phyloP scores from a whole-genome alignment of 345 rosid species.

The Conringia planisiliqua region DNA sequence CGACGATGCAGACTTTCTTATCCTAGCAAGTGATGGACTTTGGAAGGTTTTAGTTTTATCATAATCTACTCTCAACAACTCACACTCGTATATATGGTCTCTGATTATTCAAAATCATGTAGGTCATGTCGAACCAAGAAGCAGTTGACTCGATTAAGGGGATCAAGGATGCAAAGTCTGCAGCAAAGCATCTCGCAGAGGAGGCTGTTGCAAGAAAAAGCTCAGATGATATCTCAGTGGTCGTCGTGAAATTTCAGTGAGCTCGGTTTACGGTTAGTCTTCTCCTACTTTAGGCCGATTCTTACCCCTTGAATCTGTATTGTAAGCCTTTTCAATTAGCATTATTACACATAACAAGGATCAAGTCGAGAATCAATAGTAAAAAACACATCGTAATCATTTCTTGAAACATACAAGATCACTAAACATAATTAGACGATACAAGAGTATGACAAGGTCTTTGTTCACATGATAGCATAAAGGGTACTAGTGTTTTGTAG shows the following conservation, averaged over 20 bases:
- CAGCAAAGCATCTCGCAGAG: slow-evolving; percentile 82
- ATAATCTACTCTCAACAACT: not conserved
- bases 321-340: not conserved
- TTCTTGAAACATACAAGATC: not conserved
- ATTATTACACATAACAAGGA: not conserved
- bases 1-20: slow-evolving; percentile 60
- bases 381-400: not conserved
- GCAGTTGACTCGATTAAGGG: slow-evolving; percentile 63
- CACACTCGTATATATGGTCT: not conserved
- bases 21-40: slow-evolving; percentile 89
- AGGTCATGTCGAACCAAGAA: slow-evolving; percentile 93
- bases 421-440: slow-evolving; percentile 4
- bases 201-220: slow-evolving; percentile 75
- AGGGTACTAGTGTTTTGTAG: not conserved
- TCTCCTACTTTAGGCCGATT: not conserved
- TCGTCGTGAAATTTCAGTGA: slow-evolving; percentile 70
- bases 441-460: not conserved
- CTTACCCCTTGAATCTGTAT: not conserved
- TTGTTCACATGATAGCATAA: slow-evolving; percentile 11
- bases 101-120: slow-evolving; percentile 3
- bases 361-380: not conserved
- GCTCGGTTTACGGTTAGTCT: slow-evolving; percentile 30
- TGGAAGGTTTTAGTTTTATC: slow-evolving; percentile 64
- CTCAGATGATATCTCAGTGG: slow-evolving; percentile 80
- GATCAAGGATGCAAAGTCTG: slow-evolving; percentile 69